A percentile compares a stretch with the other conserved stretches of the same genome.
Conservation (phyloP, 495 filamentous ascomycete species). For the Penicillium taxi region DNA sequence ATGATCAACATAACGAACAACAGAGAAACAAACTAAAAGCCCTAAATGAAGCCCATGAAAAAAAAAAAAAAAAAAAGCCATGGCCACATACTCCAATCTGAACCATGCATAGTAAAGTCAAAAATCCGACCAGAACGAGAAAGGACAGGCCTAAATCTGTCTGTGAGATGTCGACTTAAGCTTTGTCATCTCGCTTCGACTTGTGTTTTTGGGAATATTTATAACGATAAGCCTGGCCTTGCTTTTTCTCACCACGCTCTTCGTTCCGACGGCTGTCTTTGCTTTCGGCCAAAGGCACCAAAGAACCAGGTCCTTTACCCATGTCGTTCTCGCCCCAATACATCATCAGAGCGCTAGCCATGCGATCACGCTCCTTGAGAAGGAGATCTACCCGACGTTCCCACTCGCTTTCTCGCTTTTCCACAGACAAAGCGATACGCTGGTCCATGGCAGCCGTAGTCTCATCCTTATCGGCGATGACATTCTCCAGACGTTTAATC, state of each 20-base stretch:
- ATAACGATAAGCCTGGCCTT: slow-evolving; percentile 41
- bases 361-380: slow-evolving; percentile 49
- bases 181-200: slow-evolving; percentile 15
- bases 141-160: background rate
- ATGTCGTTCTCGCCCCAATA: slow-evolving; percentile 45
- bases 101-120: too few relatives aligned
- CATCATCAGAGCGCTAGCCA: slow-evolving; percentile 45
- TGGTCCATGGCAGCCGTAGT: slow-evolving; percentile 33
- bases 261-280: slow-evolving; percentile 22
- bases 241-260: slow-evolving; percentile 15
- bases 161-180: background rate
- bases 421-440: slow-evolving; percentile 36
- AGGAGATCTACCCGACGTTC: slow-evolving; percentile 42
- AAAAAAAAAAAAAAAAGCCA: background rate
- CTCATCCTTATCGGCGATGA: slow-evolving; percentile 37
- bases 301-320: slow-evolving; percentile 15
- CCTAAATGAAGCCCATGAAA: too few relatives aligned
- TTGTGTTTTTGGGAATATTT: slow-evolving; percentile 27
- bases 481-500: slow-evolving; percentile 25
- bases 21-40: too few relatives aligned
- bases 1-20: too few relatives aligned
- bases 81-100: background rate
- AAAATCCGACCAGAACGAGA: too few relatives aligned
- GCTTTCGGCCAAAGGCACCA: slow-evolving; percentile 11
- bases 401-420: slow-evolving; percentile 46